Conservation (phyloP, 139 green algal genomes). For the Gonium pectorale region DNA sequence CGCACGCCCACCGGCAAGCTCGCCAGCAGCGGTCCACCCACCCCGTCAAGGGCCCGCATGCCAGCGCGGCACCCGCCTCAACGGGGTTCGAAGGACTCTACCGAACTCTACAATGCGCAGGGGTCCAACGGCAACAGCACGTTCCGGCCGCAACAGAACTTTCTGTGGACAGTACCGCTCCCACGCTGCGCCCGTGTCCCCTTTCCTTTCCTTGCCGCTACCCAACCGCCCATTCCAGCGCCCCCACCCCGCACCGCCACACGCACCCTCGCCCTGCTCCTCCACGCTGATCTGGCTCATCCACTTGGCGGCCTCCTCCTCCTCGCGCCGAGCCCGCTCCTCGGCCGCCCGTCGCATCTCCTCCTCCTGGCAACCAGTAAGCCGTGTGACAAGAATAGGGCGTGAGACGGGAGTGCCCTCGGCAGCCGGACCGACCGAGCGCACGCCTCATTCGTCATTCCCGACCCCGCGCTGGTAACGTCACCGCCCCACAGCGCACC, state of each 20-base stretch:
- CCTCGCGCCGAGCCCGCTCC: slow-evolving; percentile 66
- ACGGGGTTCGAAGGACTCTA: too few relatives aligned
- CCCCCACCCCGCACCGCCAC: not conserved
- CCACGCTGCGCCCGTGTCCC: too few relatives aligned
- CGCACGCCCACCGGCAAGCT: too few relatives aligned
- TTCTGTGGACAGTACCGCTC: too few relatives aligned
- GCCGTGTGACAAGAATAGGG: not conserved
- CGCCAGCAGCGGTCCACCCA: too few relatives aligned
- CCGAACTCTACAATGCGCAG: too few relatives aligned
- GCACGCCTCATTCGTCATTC: not conserved
- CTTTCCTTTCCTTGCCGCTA: too few relatives aligned
- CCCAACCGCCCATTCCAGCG: too few relatives aligned
- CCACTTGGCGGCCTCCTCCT: slow-evolving; percentile 87
- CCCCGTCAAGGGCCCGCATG: too few relatives aligned
- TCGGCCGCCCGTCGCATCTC: slow-evolving; percentile 74
- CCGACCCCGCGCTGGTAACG: not conserved
- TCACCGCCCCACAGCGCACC: slow-evolving; percentile 33
- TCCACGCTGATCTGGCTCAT: slow-evolving; percentile 83
- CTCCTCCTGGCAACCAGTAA: slow-evolving; percentile 57
- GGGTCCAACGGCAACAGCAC: too few relatives aligned
- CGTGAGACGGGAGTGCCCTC: not conserved
- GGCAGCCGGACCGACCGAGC: not conserved
- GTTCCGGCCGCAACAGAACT: too few relatives aligned
- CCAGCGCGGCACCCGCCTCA: too few relatives aligned
- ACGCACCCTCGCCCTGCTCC: slow-evolving; percentile 67